Evolutionary conservation across 2,329 filamentous ascomycete species (phyloP).

Genomic region (Metarhizium guizhouense): DNA sequence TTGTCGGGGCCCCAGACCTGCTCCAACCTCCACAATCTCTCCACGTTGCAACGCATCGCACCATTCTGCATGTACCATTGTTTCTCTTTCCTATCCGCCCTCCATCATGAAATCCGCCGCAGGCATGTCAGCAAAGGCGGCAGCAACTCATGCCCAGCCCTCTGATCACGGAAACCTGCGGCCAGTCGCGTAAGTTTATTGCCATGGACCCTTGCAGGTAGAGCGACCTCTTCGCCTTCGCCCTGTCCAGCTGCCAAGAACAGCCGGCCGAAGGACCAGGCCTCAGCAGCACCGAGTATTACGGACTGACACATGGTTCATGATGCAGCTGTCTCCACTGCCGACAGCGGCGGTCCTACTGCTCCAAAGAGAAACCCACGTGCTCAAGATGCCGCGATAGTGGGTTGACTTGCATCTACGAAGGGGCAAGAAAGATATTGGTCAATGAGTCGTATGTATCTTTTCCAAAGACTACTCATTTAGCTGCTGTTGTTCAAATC

Average conservation of each 20-base stretch:
- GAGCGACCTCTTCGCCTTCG: neutral
- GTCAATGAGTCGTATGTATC: constrained; percentile 23
- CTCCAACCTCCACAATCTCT: neutral
- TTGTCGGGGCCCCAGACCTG: neutral
- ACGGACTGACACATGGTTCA: neutral
- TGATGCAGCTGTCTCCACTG: constrained; percentile 23
- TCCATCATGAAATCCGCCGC: neutral
- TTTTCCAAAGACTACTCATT: too few species aligned
- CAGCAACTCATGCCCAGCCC: neutral
- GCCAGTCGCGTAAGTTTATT: constrained; percentile 17
- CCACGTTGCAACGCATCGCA: neutral
- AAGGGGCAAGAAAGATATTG: constrained; percentile 23
- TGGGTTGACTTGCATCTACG: constrained; percentile 23
- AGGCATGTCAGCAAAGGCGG: neutral
- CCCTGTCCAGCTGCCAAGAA: too few species aligned
- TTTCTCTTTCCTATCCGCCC: neutral
- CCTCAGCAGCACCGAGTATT: too few species aligned
- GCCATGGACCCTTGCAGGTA: neutral
- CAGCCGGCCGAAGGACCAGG: too few species aligned
- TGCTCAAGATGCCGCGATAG: constrained; percentile 24
- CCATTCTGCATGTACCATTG: neutral
- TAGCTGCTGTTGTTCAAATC: neutral
- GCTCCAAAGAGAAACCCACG: constrained; percentile 26
- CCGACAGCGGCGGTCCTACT: constrained; percentile 23
- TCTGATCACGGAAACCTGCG: constrained; percentile 12